A percentile compares a stretch with the other conserved stretches of the same genome.
Evolutionary conservation across 495 filamentous ascomycete genomes (phyloP).

Genomic region (Thermochaetoides thermophila): DNA sequence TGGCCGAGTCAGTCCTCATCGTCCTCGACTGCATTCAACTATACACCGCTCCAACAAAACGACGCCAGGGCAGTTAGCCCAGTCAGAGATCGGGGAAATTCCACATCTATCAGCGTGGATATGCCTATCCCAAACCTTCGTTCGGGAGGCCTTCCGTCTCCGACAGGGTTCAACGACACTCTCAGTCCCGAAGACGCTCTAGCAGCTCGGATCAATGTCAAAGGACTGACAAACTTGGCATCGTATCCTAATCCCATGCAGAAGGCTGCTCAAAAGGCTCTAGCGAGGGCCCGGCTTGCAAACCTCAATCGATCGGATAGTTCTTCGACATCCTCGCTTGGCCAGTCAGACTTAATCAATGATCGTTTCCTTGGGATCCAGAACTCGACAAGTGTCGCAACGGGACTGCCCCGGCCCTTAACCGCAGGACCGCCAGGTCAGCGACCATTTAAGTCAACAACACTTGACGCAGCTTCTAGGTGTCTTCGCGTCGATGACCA

Average conservation of each 20-base stretch:
- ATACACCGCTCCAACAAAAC: constrained; percentile 35
- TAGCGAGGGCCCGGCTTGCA: constrained; percentile 20
- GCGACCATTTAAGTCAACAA: constrained; percentile 21
- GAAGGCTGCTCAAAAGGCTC: constrained; percentile 25
- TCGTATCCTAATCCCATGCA: constrained; percentile 34
- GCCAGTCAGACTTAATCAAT: constrained; percentile 1
- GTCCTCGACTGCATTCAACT: no score
- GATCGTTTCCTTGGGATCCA: constrained; percentile 3
- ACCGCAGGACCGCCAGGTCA: constrained; percentile 34
- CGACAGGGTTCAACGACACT: constrained; percentile 8
- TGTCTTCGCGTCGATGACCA: neutral
- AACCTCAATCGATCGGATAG: constrained; percentile 8
- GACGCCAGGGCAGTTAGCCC: constrained; percentile 30
- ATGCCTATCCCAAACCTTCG: constrained; percentile 13
- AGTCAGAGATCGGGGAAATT: constrained; percentile 2
- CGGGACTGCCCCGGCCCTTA: constrained; percentile 28
- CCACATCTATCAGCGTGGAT: neutral
- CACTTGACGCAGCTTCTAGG: constrained; percentile 13
- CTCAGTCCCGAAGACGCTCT: constrained; percentile 14
- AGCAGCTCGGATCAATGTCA: constrained; percentile 19
- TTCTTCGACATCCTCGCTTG: constrained; percentile 3
- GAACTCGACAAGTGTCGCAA: constrained; percentile 8
- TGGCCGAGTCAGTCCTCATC: no score
- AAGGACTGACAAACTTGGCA: constrained; percentile 27
- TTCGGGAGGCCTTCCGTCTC: constrained; percentile 13